Evolutionary conservation across 352 stramenopile genomes (phyloP), one percentile per base, ranked within the genome.

Genomic region (Phytopythium helicoides): DNA sequence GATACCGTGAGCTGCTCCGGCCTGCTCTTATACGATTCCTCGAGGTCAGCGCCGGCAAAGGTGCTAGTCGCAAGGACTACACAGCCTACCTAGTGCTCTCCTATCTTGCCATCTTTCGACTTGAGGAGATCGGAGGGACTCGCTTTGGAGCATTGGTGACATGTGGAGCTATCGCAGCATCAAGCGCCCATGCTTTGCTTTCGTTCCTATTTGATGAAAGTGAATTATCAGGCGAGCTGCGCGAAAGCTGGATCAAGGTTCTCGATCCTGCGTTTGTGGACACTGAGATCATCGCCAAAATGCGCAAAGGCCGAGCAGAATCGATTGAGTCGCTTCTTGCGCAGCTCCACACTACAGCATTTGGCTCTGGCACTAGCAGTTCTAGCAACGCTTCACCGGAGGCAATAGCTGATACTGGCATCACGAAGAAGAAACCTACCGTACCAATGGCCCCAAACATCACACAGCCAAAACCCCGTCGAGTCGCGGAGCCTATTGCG

Each of bases 81-180:
- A 96, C 86, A 18, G 87, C 92, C 59, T 96, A 96, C 57, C 86
- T 96, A 55, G 89, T 97, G 49, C 61, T 98, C 19, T 71, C 72
- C 10, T 97, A 97, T 60, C 58, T 97, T 47, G 68, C 81, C 12
- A 74, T 98, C 21, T 98, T 97, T 56, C 81, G 89, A 4, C 67
- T 97, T 1, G 73, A 96, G 7, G 89, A 97, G 52, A 68, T 98
- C 16, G 87, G 89, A 0, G 62, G 76, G 0, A 11, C 58, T 6
- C 63, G 74, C 14, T 97, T 98, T 57, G 52, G 66, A 7, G 52
- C 58, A 1, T 69, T 97, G 16, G 71, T 88, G 0, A 28, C 66
- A 14, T 37, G 26, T n/a, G 54, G 62, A 7, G 62, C 72, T 11
- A 64, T 95, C 7, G 83, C 96, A n/a, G 78, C 89, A 0, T 81